Evolutionary conservation across 495 filamentous ascomycete species (phyloP), one percentile per base, ranked within the genome.

Genomic region (Friedmanniomyces endolithicus): DNA sequence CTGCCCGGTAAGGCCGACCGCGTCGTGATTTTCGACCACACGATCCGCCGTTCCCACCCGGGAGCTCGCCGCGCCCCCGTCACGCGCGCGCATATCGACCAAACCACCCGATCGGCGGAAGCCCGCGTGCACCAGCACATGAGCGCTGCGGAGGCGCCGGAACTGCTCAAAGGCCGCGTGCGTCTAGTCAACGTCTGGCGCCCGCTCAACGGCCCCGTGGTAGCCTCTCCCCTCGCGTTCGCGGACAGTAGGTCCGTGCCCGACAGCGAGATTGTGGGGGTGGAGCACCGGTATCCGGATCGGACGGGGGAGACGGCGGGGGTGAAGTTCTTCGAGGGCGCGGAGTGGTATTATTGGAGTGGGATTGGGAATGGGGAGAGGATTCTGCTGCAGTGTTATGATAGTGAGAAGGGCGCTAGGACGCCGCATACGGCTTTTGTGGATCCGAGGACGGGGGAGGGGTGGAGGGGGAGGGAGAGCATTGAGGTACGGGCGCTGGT

Each of bases 161-260:
- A 60, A 22, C 70, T 88, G 0, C 71, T 86, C 0, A 52, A 71
- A 12, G 77, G 75, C 0, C 76, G 88, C 0, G 86, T 84, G 70
- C 78, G 87, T 44, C 87, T 95, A 59, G 75, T 95, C 59, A 95
- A 94, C 63, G 84, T 95, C 11, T 95, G 88, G 88, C 75, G 87
- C 0, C 83, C 88, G 0, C 68, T 94, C 11, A 86, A 84, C 61
- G 75, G 75, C n/a, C 80, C 85, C 0, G 80, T 95, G 0, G 78
- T 83, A 59, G 72, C 78, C 0, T 74, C 69, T 41, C 88, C 88
- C 23, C 70, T 94, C 1, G 88, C 77, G 0, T 83, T 88, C 59
- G 87, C 85, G 0, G 78, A 80, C 29, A 80, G 78, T 29, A 55
- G 73, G 0, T 75, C 78, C 0, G 74, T 89, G 0, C 60, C 67